Evolutionary conservation across 2,329 filamentous ascomycete species (phyloP).

Genomic region (Tolypocladium pustulatum): DNA sequence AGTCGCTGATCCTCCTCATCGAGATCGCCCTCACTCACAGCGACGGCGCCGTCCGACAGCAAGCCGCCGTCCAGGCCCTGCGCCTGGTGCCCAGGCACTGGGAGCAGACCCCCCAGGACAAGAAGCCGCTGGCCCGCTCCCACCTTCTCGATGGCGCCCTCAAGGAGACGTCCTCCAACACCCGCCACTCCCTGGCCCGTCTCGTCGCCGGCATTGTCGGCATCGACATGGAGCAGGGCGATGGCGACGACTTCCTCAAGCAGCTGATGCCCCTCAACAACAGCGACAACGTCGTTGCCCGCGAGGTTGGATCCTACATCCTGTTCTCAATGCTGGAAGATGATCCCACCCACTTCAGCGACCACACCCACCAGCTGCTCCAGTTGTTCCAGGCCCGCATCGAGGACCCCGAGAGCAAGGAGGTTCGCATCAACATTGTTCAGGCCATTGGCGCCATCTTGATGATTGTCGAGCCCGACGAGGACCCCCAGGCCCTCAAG

Average conservation of each 20-base stretch:
- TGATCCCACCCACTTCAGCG: constrained; percentile 72
- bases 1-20: constrained; percentile 75
- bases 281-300: constrained; percentile 63
- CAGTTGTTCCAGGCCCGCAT: constrained; percentile 79
- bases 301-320: constrained; percentile 87
- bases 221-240: constrained; percentile 62
- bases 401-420: constrained; percentile 77
- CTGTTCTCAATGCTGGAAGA: constrained; percentile 86
- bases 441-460: constrained; percentile 80
- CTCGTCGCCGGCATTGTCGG: constrained; percentile 81
- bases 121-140: constrained; percentile 72
- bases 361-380: constrained; percentile 72
- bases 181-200: constrained; percentile 78
- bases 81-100: constrained; percentile 81
- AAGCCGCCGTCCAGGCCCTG: constrained; percentile 82
- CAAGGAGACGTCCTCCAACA: constrained; percentile 64
- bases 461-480: constrained; percentile 78
- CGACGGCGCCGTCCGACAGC: constrained; percentile 65
- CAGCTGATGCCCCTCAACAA: constrained; percentile 71
- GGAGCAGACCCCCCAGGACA: constrained; percentile 58
- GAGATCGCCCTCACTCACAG: constrained; percentile 78
- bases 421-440: constrained; percentile 92
- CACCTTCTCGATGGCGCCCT: constrained; percentile 77
- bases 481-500: constrained; percentile 63
- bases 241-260: constrained; percentile 75